A percentile compares a stretch with the other conserved stretches of the same genome.
phyloP scores from a whole-genome alignment of 257 asterid species.

The Ligustrum vulgare region DNA sequence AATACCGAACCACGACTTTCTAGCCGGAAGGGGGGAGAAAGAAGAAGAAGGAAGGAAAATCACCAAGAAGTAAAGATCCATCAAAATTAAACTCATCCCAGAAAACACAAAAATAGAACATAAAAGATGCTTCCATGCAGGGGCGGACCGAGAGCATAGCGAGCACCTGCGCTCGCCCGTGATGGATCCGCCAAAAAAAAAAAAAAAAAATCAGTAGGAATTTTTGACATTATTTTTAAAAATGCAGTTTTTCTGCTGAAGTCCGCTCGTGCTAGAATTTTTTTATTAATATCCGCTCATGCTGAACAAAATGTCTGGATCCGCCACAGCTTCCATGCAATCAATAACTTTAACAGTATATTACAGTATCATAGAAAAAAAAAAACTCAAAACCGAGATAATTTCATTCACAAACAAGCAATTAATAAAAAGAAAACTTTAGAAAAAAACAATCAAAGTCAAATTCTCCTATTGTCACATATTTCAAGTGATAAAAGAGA shows the following conservation, averaged over 20 bases:
- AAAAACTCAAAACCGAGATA: neutral
- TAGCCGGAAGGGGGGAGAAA: too few relatives aligned
- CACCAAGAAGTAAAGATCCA: neutral
- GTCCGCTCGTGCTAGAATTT: too few relatives aligned
- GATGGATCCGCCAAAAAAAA: too few relatives aligned
- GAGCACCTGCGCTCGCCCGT: too few relatives aligned
- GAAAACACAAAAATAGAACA: neutral
- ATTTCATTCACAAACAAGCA: neutral
- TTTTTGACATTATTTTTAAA: too few relatives aligned
- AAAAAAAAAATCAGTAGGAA: too few relatives aligned
- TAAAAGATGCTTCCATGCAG: conserved; percentile 8
- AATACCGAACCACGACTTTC: neutral
- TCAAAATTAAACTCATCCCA: neutral
- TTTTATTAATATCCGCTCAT: too few relatives aligned
- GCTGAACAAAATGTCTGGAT: too few relatives aligned
- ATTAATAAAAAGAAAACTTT: neutral
- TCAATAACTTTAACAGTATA: neutral
- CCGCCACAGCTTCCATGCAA: too few relatives aligned
- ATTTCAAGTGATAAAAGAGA: neutral
- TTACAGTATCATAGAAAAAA: neutral
- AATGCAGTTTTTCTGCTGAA: too few relatives aligned
- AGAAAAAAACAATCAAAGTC: conserved; percentile 7
- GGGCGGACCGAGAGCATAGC: too few relatives aligned
- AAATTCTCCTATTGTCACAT: neutral
- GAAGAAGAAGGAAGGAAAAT: too few relatives aligned